Evolutionary conservation across 2,329 filamentous ascomycete genomes (phyloP).

Genomic region (Epichloe amarillans): DNA sequence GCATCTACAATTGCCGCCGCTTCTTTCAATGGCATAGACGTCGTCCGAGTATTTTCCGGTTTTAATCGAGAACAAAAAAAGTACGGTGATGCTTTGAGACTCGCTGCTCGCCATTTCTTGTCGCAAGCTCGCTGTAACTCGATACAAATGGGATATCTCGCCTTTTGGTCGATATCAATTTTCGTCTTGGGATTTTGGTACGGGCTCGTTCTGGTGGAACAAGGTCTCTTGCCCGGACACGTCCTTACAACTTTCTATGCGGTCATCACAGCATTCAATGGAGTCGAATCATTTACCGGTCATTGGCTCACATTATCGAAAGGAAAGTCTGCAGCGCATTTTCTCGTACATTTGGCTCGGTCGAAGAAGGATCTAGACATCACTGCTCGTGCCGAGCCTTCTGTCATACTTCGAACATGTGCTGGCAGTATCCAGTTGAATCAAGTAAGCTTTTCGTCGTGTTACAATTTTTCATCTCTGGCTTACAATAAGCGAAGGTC

Average conservation of each 20-base stretch:
- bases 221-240: constrained; percentile 47
- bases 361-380: neutral
- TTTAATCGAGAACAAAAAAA: constrained; percentile 54
- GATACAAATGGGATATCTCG: constrained; percentile 58
- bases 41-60: constrained; percentile 77
- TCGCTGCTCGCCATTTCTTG: constrained; percentile 50
- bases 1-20: constrained; percentile 61
- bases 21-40: constrained; percentile 62
- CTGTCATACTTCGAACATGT: constrained; percentile 29
- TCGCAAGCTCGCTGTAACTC: constrained; percentile 56
- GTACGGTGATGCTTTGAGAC: constrained; percentile 45
- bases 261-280: constrained; percentile 61
- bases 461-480: neutral
- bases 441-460: constrained; percentile 37
- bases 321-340: constrained; percentile 59
- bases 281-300: constrained; percentile 60
- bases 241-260: constrained; percentile 80
- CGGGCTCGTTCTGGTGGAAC: constrained; percentile 54
- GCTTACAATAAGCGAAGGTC: constrained; percentile 35
- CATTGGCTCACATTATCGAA: constrained; percentile 68
- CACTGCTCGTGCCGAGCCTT: neutral
- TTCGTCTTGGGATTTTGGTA: constrained; percentile 91
- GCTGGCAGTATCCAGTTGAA: constrained; percentile 56
- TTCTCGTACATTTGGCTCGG: constrained; percentile 36
- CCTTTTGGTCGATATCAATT: constrained; percentile 61